A percentile compares a stretch with the other conserved stretches of the same genome.
Conservation (phyloP, 2,329 filamentous ascomycete species). For the Calonectria multiphialidica region DNA sequence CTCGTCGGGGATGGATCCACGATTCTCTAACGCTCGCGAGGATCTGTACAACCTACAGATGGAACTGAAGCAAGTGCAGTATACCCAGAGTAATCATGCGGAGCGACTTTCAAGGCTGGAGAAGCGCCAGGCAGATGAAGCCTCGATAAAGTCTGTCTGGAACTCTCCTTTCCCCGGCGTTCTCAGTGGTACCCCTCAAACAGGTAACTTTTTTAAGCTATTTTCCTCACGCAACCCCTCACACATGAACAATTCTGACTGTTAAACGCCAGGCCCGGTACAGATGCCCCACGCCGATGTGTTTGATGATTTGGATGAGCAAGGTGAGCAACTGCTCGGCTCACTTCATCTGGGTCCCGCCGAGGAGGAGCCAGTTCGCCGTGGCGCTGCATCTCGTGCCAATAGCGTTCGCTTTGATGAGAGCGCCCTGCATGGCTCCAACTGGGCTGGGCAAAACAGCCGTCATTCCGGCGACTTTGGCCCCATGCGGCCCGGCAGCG, state of each 20-base stretch:
- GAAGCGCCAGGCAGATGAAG: conserved; percentile 76
- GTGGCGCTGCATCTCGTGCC: conserved; percentile 89
- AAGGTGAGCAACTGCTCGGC: conserved; percentile 82
- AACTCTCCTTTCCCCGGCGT: conserved; percentile 92
- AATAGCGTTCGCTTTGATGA: conserved; percentile 99
- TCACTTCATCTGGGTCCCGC: conserved; percentile 84
- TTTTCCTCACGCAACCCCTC: neutral
- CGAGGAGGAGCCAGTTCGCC: conserved; percentile 86
- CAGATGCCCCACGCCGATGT: conserved; percentile 85
- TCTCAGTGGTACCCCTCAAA: conserved; percentile 84
- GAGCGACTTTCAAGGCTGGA: conserved; percentile 73
- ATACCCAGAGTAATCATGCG: conserved; percentile 71
- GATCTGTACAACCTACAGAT: conserved; percentile 77
- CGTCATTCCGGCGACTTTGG: conserved; percentile 87
- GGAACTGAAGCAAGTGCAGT: conserved; percentile 77
- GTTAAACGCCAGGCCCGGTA: conserved; percentile 73
- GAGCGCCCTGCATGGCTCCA: conserved; percentile 87
- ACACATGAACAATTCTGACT: conserved; percentile 31
- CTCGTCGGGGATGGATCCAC: conserved; percentile 70
- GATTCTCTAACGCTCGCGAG: conserved; percentile 70
- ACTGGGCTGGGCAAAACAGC: conserved; percentile 83
- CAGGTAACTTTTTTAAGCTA: conserved; percentile 70
- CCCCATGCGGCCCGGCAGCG: conserved; percentile 81
- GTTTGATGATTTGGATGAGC: conserved; percentile 92
- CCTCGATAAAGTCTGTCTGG: conserved; percentile 87